These are phyloP conservation scores for Leishmania major DNA, from an alignment of 208 protist genomes.

Conservation along the genomic window DNA sequence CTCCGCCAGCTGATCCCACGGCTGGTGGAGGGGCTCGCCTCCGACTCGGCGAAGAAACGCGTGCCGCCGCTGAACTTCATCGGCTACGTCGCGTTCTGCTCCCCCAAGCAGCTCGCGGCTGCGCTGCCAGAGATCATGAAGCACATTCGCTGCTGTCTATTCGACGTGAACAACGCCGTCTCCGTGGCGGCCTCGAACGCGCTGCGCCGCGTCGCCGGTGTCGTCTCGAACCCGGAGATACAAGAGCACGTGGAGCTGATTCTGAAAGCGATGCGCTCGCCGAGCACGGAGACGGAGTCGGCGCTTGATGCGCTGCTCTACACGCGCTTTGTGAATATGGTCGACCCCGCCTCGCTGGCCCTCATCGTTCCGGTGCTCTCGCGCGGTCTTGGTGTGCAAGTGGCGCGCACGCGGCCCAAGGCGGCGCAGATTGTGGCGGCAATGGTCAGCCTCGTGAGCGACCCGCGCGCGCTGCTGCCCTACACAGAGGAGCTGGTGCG, in stretches of 20 bases:
- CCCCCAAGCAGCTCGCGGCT: conserved; percentile 88
- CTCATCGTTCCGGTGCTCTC: conserved; percentile 91
- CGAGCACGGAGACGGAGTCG: conserved; percentile 87
- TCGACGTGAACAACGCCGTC: conserved; percentile 91
- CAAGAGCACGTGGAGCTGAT: conserved; percentile 90
- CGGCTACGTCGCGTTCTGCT: conserved; percentile 92
- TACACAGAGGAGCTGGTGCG: conserved; percentile 87
- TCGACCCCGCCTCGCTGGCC: conserved; percentile 93
- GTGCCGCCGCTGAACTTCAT: conserved; percentile 90
- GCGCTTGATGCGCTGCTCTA: conserved; percentile 93
- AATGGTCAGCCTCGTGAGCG: conserved; percentile 88
- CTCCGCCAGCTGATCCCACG: conserved; percentile 88
- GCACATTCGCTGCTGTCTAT: conserved; percentile 84
- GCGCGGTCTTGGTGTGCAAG: conserved; percentile 79
- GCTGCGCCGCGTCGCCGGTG: conserved; percentile 87
- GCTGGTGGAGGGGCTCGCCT: conserved; percentile 71
- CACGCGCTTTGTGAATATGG: conserved; percentile 92
- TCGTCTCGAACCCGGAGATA: conserved; percentile 93
- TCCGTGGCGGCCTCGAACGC: conserved; percentile 77
- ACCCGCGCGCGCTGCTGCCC: conserved; percentile 81
- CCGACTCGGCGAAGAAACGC: conserved; percentile 80
- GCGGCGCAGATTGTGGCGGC: conserved; percentile 91
- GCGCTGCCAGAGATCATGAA: conserved; percentile 91
- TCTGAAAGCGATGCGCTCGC: conserved; percentile 85
- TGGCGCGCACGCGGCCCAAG: conserved; percentile 81